A percentile compares a stretch with the other conserved stretches of the same genome.
Conservation (phyloP, 2,329 filamentous ascomycete genomes). For the Colletotrichum sp. region DNA sequence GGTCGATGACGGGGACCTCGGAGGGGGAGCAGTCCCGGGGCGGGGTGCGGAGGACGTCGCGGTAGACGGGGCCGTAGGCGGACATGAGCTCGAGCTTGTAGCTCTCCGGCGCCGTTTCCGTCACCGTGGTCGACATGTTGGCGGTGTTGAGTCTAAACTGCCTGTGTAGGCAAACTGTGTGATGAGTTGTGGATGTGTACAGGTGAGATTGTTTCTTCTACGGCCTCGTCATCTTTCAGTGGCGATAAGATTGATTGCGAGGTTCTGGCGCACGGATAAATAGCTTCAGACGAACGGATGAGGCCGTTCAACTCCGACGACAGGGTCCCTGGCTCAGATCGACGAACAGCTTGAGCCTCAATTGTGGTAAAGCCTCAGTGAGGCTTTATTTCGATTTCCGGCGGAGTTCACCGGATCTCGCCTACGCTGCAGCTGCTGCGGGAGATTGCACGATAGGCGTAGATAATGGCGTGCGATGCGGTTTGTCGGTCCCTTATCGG, state of each 20-base stretch:
- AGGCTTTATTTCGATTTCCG: neutral
- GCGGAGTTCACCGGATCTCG: neutral
- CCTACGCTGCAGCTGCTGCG: neutral
- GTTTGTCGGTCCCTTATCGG: constrained; percentile 8
- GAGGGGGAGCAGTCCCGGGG: constrained; percentile 41
- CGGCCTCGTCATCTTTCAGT: neutral
- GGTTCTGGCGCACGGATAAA: neutral
- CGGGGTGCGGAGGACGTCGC: constrained; percentile 44
- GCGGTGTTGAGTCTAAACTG: neutral
- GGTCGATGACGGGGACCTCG: constrained; percentile 53
- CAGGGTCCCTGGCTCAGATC: neutral
- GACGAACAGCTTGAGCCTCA: neutral
- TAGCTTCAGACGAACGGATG: neutral
- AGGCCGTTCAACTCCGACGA: neutral
- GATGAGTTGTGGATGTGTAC: neutral
- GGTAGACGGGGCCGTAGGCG: constrained; percentile 47
- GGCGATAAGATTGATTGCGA: neutral
- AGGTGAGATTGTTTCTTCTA: neutral
- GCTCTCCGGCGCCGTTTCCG: constrained; percentile 23
- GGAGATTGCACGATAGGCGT: neutral
- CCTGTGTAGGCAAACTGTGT: neutral
- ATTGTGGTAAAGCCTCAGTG: neutral
- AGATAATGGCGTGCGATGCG: constrained; percentile 8
- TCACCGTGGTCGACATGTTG: constrained; percentile 17
- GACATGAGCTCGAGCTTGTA: constrained; percentile 49